phyloP scores from a whole-genome alignment of 2,329 filamentous ascomycete genomes.

The Podosphaera fusca region DNA sequence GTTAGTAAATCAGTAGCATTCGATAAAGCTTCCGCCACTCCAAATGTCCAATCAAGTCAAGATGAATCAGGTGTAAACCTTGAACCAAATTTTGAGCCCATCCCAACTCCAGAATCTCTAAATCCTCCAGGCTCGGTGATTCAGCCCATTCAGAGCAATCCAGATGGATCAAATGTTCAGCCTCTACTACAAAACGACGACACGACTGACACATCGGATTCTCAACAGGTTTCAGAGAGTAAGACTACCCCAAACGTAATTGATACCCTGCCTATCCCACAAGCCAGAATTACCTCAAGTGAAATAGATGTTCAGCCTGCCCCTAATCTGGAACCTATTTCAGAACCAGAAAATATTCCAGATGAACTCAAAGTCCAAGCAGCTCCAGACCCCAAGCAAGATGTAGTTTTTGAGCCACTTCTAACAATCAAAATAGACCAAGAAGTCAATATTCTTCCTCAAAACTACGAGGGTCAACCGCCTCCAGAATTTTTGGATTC shows the following conservation, averaged over 20 bases:
- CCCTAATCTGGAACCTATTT: neutral
- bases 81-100: too few relatives aligned
- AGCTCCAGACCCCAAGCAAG: neutral
- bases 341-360: neutral
- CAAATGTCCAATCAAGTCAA: neutral
- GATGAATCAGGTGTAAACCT: neutral
- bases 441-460: neutral
- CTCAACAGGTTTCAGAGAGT: neutral
- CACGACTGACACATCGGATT: neutral
- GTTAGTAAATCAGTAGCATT: neutral
- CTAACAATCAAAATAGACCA: neutral
- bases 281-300: neutral
- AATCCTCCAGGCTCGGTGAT: too few relatives aligned
- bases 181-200: neutral
- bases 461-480: neutral
- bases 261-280: neutral
- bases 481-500: slow-evolving; percentile 1
- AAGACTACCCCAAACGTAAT: neutral
- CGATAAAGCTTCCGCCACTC: neutral
- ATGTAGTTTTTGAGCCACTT: neutral
- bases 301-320: neutral
- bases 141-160: neutral
- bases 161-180: neutral
- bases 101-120: too few relatives aligned
- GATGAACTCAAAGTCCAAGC: neutral